These are phyloP conservation scores for Wickerhamomyces tratensis DNA, from an alignment of 805 yeast species.

Conservation along the genomic window DNA sequence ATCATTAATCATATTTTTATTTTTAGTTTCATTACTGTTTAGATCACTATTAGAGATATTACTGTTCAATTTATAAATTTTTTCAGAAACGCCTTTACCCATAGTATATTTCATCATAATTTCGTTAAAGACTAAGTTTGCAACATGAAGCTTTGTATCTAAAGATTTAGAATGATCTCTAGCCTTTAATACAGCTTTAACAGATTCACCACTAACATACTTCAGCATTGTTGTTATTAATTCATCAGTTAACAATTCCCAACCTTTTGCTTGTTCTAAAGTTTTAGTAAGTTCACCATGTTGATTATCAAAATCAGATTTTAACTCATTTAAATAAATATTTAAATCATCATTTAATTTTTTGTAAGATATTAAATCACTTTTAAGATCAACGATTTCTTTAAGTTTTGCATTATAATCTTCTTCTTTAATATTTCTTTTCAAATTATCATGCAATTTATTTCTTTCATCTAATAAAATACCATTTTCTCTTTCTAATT, in stretches of 20 bases:
- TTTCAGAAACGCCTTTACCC: too few relatives aligned
- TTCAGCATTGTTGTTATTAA: slow-evolving; percentile 6
- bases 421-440: slow-evolving; percentile 2
- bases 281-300: neutral
- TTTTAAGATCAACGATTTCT: slow-evolving; percentile 17
- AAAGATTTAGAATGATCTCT: slow-evolving; percentile 11
- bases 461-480: slow-evolving; percentile 9
- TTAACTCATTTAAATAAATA: slow-evolving; percentile 13
- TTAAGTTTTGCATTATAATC: slow-evolving; percentile 10
- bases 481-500: slow-evolving; percentile 13
- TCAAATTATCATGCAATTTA: slow-evolving; percentile 8
- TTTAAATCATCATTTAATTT: slow-evolving; percentile 14
- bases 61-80: too few relatives aligned
- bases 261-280: neutral
- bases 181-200: slow-evolving; percentile 11
- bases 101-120: slow-evolving; percentile 1
- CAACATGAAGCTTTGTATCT: slow-evolving; percentile 13
- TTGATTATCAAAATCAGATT: slow-evolving; percentile 5
- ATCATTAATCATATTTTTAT: neutral
- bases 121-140: slow-evolving; percentile 11
- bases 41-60: too few relatives aligned
- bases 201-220: slow-evolving; percentile 9
- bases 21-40: neutral
- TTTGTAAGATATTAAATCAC: slow-evolving; percentile 16
- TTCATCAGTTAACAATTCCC: slow-evolving; percentile 5